Conservation (phyloP, 768 basidiomycete genomes). For the Boletus speciosus region DNA sequence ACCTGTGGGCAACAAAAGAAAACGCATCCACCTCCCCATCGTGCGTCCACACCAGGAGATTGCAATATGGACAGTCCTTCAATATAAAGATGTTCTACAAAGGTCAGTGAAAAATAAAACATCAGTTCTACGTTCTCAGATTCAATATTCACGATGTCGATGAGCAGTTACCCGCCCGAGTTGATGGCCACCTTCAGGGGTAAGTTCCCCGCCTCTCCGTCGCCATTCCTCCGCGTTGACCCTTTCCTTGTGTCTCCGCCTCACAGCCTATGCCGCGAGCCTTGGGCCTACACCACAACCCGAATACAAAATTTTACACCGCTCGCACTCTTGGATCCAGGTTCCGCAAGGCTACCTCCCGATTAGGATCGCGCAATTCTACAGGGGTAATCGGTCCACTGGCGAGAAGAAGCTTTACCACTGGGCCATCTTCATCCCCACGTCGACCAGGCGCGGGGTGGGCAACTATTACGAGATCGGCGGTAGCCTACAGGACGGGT, state of each 20-base stretch:
- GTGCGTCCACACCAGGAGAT: neutral
- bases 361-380: constrained; percentile 16
- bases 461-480: constrained; percentile 22
- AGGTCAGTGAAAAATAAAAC: constrained; percentile 2
- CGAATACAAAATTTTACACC: constrained; percentile 11
- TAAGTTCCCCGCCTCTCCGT: neutral
- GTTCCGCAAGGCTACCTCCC: constrained; percentile 14
- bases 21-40: neutral
- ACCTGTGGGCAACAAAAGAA: neutral
- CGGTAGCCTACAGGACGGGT: constrained; percentile 6
- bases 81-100: constrained; percentile 5
- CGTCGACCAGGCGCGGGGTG: constrained; percentile 13
- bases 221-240: neutral
- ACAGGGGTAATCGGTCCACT: neutral
- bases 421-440: constrained; percentile 25
- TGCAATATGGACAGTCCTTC: neutral
- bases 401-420: constrained; percentile 5
- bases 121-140: neutral
- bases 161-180: constrained; percentile 4
- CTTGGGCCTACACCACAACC: neutral
- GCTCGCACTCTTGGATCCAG: neutral
- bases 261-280: constrained; percentile 7
- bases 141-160: constrained; percentile 2
- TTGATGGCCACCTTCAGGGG: constrained; percentile 6
- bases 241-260: neutral